Base-by-base conservation (phyloP, 768 basidiomycete species). In the Strobilomyces echinocephalus region DNA sequence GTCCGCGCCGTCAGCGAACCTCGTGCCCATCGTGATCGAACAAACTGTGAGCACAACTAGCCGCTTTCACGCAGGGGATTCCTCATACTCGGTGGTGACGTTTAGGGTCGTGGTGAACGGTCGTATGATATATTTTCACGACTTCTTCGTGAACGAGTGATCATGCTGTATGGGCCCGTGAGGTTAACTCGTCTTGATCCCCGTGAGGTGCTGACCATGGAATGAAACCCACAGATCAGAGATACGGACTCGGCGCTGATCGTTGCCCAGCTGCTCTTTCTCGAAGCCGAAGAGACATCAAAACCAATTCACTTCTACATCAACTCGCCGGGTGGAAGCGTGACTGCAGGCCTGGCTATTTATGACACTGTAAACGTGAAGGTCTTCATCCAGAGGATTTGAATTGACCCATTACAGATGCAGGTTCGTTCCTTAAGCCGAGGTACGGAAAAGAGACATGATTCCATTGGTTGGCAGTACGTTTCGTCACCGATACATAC, bases 121-220 rank as follows among this genome's bases (percentile, higher is more conserved):
- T 91, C 89, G 26, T 95, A 97, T 73, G 95, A 97, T 66, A 97
- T 98, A 52, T 98, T 93, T 72, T 97, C 95, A 35, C 82, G 95
- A 20, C 78, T 98, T 46, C 77, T 98, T 36, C 78, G 91, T 58
- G 95, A 98, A 67, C 81, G 95, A 46, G 95, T 97, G 34, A 90
- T 98, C 61, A 97, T 97, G 86, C 78, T 97, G 35, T 88, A 90
- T 63, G 95, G 94, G 18, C 88, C 93, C 15, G 95, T 95, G 65
- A 62, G 85, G 76, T 44, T 36, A 53, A 59, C 48, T 47, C 41
- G 36, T 53, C 52, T 52, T 48, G 41, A 12, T 50, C 18, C 36
- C 55, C 33, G 41, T 40, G 49, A 42, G 39, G 50, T 60, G 39
- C 48, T 44, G 51, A 53, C 43, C 52, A 45, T 38, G 7, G 50